Base-by-base conservation (phyloP, 2,329 filamentous ascomycete species). In the Hypoxylon rubiginosum region DNA sequence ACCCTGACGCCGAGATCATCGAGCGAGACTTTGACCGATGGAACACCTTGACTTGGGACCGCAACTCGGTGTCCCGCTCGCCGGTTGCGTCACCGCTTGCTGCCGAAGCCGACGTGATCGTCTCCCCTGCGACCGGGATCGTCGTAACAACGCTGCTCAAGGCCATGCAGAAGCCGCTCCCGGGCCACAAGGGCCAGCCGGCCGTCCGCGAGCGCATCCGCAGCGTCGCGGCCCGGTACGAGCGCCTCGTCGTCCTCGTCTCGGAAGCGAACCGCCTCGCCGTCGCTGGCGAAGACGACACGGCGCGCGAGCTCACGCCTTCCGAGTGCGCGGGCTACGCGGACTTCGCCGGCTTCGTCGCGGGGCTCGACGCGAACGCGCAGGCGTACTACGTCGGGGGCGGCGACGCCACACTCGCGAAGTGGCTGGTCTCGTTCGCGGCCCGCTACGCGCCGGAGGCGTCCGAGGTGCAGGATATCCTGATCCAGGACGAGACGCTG, bases 81-180 rank as follows among this genome's bases (percentile, higher is more conserved):
- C 76, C 78, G n/a, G 62, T 79, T 2, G 64, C 72, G 3, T 83
- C 81, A 0, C 68, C 79, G 0, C 76, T 85, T 1, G 78, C 79
- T 0, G 79, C 82, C 5, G 91, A 93, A 75, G 90, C 92, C 2
- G 94, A 97, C 72, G 78, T 97, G 2, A 86, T 91, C 0, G 72
- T 94, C 4, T 92, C 92, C 0, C 88, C 92, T 0, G 83, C 82
- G 0, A 88, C 86, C 0, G 93, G 92, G 0, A 80, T 97, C 2
- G 77, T 97, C 0, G 74, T 92, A 19, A 92, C 92, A 0, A 92
- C 87, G 0, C 80, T 94, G 4, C 87, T 94, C 66, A 88, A 90
- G 69, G 83, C 91, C 26, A 91, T 90, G 46, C 94, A 97, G 73
- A 87, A 84, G 51, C 83, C 90, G 2, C 82, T 94, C 0, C 92